Evolutionary conservation across 2,329 filamentous ascomycete genomes (phyloP).

Genomic region (Coleophoma crateriformis): DNA sequence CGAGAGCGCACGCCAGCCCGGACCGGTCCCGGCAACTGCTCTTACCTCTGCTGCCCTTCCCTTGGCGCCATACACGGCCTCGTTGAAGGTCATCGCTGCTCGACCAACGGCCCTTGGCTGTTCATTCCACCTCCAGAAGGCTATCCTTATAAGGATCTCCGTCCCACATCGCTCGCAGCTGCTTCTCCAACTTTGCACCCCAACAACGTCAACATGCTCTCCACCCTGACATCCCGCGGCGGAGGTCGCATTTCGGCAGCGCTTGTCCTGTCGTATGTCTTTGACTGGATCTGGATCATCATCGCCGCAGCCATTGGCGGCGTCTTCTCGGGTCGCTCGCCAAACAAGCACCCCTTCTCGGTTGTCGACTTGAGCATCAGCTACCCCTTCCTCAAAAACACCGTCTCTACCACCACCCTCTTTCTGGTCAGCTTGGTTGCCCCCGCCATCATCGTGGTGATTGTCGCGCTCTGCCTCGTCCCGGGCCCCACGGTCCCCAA

Average conservation of each 20-base stretch:
- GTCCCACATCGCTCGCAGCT: no score
- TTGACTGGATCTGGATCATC: conserved; percentile 69
- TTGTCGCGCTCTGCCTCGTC: conserved; percentile 65
- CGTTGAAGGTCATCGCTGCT: no score
- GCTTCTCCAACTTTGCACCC: no score
- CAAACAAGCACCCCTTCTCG: conserved; percentile 67
- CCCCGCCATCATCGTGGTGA: conserved; percentile 62
- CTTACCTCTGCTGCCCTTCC: no score
- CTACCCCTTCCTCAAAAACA: conserved; percentile 69
- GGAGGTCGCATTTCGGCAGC: conserved; percentile 15
- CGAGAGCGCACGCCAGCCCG: no score
- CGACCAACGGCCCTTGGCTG: no score
- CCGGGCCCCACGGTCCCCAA: conserved; percentile 64
- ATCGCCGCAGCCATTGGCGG: conserved; percentile 53
- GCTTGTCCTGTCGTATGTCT: conserved; percentile 59
- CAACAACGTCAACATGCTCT: not conserved
- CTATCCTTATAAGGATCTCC: no score
- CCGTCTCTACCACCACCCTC: conserved; percentile 62
- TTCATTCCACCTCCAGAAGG: no score
- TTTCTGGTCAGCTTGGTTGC: conserved; percentile 56
- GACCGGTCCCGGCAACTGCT: no score
- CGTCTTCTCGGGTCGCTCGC: conserved; percentile 51
- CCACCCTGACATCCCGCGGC: conserved; percentile 7
- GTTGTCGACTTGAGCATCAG: conserved; percentile 70
- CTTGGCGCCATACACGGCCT: no score